These are phyloP conservation scores for Paramecium biaurelia DNA, from an alignment of 73 alveolate genomes.

Conservation along the genomic window DNA sequence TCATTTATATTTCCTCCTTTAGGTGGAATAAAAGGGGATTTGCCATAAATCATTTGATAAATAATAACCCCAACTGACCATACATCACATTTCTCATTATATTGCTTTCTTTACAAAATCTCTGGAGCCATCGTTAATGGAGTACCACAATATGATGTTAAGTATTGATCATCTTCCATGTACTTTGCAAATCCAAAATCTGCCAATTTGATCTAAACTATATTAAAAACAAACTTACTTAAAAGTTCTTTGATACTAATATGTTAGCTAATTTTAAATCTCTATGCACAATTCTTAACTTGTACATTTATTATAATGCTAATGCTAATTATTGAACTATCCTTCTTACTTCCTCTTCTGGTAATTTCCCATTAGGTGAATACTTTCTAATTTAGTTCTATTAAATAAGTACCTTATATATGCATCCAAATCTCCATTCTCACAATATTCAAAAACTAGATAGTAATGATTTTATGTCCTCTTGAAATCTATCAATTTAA, in stretches of 20 bases:
- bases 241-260: conserved; percentile 22
- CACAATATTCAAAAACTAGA: conserved; percentile 46
- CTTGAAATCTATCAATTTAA: conserved; percentile 47
- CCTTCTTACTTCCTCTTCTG: conserved; percentile 22
- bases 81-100: conserved; percentile 59
- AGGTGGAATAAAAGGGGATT: conserved; percentile 52
- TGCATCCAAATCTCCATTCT: conserved; percentile 33
- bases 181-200: conserved; percentile 60
- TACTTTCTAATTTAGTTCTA: neutral
- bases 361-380: conserved; percentile 1
- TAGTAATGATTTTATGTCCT: conserved; percentile 44
- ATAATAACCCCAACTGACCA: conserved; percentile 60
- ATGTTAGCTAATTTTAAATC: conserved; percentile 61
- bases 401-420: conserved; percentile 2
- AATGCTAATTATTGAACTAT: conserved; percentile 29
- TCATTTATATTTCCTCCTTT: conserved; percentile 57
- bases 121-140: conserved; percentile 58
- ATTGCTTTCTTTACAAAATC: conserved; percentile 10
- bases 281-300: conserved; percentile 53
- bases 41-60: conserved; percentile 46
- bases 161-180: conserved; percentile 43
- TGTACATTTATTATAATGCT: conserved; percentile 15
- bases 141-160: conserved; percentile 55
- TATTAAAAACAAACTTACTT: neutral
- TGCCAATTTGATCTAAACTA: conserved; percentile 41